Percentiles rank a stretch among this genome's conserved stretches.
These are phyloP conservation scores for Oryza longistaminata DNA, from an alignment of 176 grass and related monocot species.

Conservation along the genomic window DNA sequence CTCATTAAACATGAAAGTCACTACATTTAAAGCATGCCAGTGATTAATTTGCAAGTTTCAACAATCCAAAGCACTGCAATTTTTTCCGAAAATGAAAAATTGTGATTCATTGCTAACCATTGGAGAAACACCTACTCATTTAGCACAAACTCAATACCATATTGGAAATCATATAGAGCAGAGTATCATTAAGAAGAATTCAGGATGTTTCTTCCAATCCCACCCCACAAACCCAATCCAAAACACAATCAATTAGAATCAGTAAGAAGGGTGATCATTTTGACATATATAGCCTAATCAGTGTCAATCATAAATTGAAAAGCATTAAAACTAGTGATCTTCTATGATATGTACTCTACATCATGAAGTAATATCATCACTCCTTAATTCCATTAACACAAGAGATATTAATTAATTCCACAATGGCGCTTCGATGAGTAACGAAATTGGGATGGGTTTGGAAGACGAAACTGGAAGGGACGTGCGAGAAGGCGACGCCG, in stretches of 20 bases:
- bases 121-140: neutral
- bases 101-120: neutral
- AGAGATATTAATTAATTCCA: neutral
- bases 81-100: neutral
- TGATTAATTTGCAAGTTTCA: neutral
- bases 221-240: neutral
- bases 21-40: neutral
- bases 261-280: neutral
- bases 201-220: neutral
- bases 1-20: neutral
- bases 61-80: neutral
- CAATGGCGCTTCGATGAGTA: neutral
- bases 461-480: constrained; percentile 62
- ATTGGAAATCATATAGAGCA: neutral
- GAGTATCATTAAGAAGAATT: neutral
- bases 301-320: neutral
- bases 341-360: neutral
- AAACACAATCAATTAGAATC: neutral
- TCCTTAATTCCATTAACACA: neutral
- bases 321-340: neutral
- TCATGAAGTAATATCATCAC: neutral
- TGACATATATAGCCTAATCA: no score
- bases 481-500: constrained; percentile 75
- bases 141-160: neutral
- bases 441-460: neutral